Evolutionary conservation across 495 filamentous ascomycete genomes (phyloP).

Genomic region (Aspergillus taichungensis): DNA sequence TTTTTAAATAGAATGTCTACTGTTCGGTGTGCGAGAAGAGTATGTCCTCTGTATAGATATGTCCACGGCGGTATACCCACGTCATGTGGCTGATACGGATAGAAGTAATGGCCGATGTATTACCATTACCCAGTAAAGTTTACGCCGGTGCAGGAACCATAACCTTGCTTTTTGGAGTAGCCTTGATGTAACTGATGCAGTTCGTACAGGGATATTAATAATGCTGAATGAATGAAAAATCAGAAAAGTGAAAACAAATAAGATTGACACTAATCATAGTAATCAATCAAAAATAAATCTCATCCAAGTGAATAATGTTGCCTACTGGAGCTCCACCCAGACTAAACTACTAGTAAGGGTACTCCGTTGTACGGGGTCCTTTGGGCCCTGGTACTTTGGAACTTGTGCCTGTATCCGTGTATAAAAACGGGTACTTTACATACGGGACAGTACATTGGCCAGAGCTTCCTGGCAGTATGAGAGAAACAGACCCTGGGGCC

Average conservation of each 20-base stretch:
- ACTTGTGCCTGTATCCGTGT: too few species aligned
- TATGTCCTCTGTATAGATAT: too few species aligned
- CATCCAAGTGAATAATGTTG: conserved; percentile 15
- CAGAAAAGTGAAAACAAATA: neutral
- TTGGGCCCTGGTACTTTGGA: too few species aligned
- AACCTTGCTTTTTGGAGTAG: neutral
- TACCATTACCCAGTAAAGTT: conserved; percentile 8
- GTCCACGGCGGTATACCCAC: too few species aligned
- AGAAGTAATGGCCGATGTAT: neutral
- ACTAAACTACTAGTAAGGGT: too few species aligned
- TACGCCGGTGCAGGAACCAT: conserved; percentile 13
- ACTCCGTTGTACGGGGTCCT: too few species aligned
- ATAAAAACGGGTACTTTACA: too few species aligned
- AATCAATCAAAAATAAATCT: neutral
- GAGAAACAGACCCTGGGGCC: conserved; percentile 18
- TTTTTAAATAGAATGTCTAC: too few species aligned
- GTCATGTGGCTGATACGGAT: neutral
- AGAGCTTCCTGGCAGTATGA: too few species aligned
- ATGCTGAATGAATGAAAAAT: neutral
- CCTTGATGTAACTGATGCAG: neutral
- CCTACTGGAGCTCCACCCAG: conserved; percentile 6
- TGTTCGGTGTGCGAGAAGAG: too few species aligned
- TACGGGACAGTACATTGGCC: too few species aligned
- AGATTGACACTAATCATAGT: too few species aligned
- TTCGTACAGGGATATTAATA: conserved; percentile 2